Percentiles rank a stretch among this genome's conserved stretches.
These are phyloP conservation scores for Graphium sp. DNA, from an alignment of 2,329 filamentous ascomycete genomes.

Conservation along the genomic window DNA sequence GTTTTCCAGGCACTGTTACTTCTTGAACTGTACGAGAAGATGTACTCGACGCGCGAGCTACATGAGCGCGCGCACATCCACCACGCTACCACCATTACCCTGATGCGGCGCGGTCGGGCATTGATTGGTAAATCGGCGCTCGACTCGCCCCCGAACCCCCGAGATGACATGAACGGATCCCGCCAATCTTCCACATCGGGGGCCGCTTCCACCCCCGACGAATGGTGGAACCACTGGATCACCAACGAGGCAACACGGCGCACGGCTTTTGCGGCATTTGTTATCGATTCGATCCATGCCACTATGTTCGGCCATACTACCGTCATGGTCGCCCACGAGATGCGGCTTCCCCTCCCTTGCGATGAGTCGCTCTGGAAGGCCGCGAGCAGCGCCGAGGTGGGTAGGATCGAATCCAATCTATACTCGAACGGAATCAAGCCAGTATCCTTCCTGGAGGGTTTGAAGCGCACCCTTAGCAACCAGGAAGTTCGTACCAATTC, in stretches of 20 bases:
- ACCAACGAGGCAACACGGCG: slow-evolving; percentile 80
- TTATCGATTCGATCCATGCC: slow-evolving; percentile 88
- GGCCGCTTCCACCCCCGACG: slow-evolving; percentile 54
- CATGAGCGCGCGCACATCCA: slow-evolving; percentile 95
- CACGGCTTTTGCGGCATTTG: slow-evolving; percentile 83
- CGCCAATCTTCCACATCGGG: slow-evolving; percentile 46
- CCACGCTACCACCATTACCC: slow-evolving; percentile 83
- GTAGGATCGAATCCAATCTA: slow-evolving; percentile 64
- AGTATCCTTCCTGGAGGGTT: slow-evolving; percentile 73
- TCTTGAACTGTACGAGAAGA: slow-evolving; percentile 91
- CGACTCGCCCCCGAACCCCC: slow-evolving; percentile 65
- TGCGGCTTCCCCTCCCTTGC: slow-evolving; percentile 79
- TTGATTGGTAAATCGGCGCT: slow-evolving; percentile 72
- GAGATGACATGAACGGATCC: slow-evolving; percentile 41
- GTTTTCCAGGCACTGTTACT: slow-evolving; percentile 83
- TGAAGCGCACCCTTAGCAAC: slow-evolving; percentile 79
- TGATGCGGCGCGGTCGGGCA: slow-evolving; percentile 88
- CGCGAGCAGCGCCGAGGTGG: slow-evolving; percentile 72
- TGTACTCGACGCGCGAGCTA: slow-evolving; percentile 81
- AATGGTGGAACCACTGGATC: slow-evolving; percentile 95
- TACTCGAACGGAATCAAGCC: slow-evolving; percentile 69
- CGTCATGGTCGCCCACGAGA: slow-evolving; percentile 93
- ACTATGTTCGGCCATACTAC: slow-evolving; percentile 97
- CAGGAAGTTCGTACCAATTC: slow-evolving; percentile 79
- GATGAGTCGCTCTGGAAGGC: slow-evolving; percentile 90